These are phyloP conservation scores for Senna tora DNA, from an alignment of 306 rosid species.

Conservation along the genomic window DNA sequence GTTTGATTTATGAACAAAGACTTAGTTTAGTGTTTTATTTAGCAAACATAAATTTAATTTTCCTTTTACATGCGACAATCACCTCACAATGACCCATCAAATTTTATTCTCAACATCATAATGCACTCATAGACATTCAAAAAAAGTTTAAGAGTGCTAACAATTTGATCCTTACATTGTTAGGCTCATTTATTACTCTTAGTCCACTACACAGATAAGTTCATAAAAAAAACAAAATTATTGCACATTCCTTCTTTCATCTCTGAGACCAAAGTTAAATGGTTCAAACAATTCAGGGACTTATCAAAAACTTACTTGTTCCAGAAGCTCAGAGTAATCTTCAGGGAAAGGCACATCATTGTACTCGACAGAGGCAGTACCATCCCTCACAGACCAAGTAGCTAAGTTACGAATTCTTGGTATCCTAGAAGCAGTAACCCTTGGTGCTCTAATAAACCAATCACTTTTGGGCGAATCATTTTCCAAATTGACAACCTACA, in stretches of 20 bases:
- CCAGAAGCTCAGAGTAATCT: conserved; percentile 82
- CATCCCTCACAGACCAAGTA: conserved; percentile 49
- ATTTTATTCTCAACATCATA: not conserved
- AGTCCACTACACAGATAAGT: too few species aligned
- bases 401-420: conserved; percentile 34
- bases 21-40: conserved; percentile 18
- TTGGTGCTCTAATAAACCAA: conserved; percentile 35
- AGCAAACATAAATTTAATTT: too few species aligned
- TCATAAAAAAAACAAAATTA: too few species aligned
- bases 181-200: not conserved
- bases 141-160: not conserved
- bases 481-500: conserved; percentile 46
- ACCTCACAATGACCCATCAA: not conserved
- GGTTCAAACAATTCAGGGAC: not conserved
- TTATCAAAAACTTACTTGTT: conserved; percentile 56
- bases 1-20: conserved; percentile 32
- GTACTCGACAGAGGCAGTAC: conserved; percentile 50
- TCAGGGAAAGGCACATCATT: conserved; percentile 66
- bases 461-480: conserved; percentile 32
- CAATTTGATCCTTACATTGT: not conserved
- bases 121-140: not conserved
- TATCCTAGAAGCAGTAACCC: conserved; percentile 29
- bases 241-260: too few species aligned
- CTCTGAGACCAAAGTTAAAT: not conserved
- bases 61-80: not conserved